Evolutionary conservation across 495 filamentous ascomycete species (phyloP), one percentile per base, ranked within the genome.

Genomic region (Neurospora sp.): DNA sequence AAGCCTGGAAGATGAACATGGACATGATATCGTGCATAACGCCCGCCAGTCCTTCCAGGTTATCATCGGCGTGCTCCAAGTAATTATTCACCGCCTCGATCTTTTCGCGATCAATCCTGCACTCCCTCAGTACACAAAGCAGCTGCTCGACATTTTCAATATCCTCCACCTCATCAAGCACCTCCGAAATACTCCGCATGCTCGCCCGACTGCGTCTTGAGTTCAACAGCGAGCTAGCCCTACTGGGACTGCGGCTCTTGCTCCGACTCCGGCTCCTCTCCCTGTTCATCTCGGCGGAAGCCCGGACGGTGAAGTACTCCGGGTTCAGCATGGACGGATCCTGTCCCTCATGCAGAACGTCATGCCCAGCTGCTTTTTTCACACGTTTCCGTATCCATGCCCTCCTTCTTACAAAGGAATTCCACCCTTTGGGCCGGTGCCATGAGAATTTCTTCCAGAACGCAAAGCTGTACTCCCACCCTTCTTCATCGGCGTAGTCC

Each of bases 381-480:
- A 90, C 86, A n/a, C 96, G 87, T 76, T 92, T 90, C 69, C 96
- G 82, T 35, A 97, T 88, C 96, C 96, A 99, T 18, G 93, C 87
- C 73, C 96, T 86, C 71, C 96, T 86, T 7, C 96, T 87, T 12
- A 96, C 96, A 82, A 95, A 98, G 3, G 92, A 95, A 81, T 94
- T 93, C 78, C 92, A 96, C 93, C 94, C 98, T 22, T 90, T 90
- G 38, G 91, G 91, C 8, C 94, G 92, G 82, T 98, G 96, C 96
- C 96, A 99, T 2, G 90, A 87, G 71, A 92, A 95, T 16, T 82
- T 83, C 65, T 87, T 90, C 3, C 83, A 81, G 76, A 98, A 99
- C 73, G 90, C 91, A 82, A 97, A 93, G 27, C 91, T 92, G 78
- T 99, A 99, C 77, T 94, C 88, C 96, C 96, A 99, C 3, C 96